Evolutionary conservation across 805 yeast genomes (phyloP).

Genomic region (Ogataea nakhonphanomensis): DNA sequence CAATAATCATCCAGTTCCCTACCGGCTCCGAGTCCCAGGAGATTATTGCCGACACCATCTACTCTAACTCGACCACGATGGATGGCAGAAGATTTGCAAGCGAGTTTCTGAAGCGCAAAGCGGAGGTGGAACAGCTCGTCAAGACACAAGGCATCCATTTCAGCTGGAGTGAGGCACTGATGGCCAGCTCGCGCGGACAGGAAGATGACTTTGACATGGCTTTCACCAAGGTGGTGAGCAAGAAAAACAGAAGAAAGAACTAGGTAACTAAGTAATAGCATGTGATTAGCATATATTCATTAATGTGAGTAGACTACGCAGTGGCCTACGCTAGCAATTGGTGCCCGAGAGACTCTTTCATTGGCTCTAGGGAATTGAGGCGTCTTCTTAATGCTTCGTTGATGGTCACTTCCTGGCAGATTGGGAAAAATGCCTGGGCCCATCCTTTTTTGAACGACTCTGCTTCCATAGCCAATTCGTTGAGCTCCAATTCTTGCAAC

Average conservation of each 20-base stretch:
- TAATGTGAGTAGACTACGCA: constrained; percentile 8
- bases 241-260: constrained; percentile 50
- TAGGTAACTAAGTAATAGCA: constrained; percentile 9
- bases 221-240: constrained; percentile 54
- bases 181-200: constrained; percentile 16
- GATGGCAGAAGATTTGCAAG: constrained; percentile 93
- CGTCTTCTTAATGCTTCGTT: constrained; percentile 90
- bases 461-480: constrained; percentile 72
- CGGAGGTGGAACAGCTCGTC: constrained; percentile 59
- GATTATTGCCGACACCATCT: constrained; percentile 88
- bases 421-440: constrained; percentile 71
- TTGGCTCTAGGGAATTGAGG: constrained; percentile 42
- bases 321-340: constrained; percentile 31
- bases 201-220: constrained; percentile 53
- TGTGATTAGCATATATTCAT: constrained; percentile 10
- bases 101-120: constrained; percentile 80
- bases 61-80: constrained; percentile 82
- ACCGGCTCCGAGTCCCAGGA: constrained; percentile 69
- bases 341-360: constrained; percentile 34
- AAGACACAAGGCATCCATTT: constrained; percentile 41
- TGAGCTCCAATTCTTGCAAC: constrained; percentile 76
- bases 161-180: constrained; percentile 69
- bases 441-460: constrained; percentile 73
- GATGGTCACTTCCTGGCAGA: constrained; percentile 85
- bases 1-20: constrained; percentile 79